phyloP scores from a whole-genome alignment of 306 rosid genomes.

The Coriaria nepalensis region DNA sequence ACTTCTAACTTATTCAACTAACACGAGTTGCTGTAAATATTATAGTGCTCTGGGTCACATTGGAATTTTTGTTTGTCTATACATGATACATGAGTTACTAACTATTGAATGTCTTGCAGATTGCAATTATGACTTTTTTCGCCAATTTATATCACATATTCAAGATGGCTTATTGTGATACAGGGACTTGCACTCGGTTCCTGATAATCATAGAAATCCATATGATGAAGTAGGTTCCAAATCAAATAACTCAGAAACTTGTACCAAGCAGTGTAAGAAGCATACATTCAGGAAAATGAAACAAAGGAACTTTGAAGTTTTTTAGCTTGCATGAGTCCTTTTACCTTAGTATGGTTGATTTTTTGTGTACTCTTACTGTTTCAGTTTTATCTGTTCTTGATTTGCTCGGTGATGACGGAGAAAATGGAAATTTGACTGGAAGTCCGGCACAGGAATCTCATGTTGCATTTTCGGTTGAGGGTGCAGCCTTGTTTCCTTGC shows the following conservation, averaged over 20 bases:
- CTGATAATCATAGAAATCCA: constrained; percentile 18
- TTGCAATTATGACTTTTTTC: not conserved
- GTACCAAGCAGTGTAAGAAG: constrained; percentile 46
- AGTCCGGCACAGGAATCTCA: constrained; percentile 59
- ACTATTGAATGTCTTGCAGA: too few species aligned
- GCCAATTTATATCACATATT: not conserved
- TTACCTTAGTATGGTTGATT: too few species aligned
- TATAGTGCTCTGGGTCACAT: constrained; percentile 13
- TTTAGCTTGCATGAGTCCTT: too few species aligned
- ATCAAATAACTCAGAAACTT: constrained; percentile 22
- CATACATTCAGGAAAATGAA: constrained; percentile 11
- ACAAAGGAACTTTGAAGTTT: not conserved
- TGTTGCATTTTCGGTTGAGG: constrained; percentile 85
- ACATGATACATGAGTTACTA: not conserved
- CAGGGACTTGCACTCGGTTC: constrained; percentile 32
- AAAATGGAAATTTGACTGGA: constrained; percentile 23
- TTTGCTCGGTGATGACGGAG: constrained; percentile 59
- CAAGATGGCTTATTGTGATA: constrained; percentile 5
- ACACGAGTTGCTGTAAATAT: not conserved
- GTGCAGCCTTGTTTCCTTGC: constrained; percentile 21
- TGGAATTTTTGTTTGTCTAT: not conserved
- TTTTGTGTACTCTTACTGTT: not conserved
- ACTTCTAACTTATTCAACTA: constrained; percentile 7
- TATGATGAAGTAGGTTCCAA: constrained; percentile 15
- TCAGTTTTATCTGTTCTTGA: constrained; percentile 61